Evolutionary conservation across 352 stramenopile genomes (phyloP).

Genomic region (Phytophthora chlamydospora): DNA sequence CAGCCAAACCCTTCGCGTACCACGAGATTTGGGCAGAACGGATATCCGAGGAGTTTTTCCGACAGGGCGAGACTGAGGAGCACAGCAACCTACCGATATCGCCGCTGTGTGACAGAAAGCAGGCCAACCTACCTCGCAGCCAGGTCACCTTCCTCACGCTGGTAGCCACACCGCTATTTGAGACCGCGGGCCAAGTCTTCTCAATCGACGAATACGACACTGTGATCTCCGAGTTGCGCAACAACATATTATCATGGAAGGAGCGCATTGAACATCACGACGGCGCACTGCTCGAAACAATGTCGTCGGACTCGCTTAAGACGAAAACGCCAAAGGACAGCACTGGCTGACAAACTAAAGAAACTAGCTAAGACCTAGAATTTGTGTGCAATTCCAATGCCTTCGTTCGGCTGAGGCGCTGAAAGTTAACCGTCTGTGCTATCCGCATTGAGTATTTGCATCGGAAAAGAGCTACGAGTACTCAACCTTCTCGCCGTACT

Average conservation of each 20-base stretch:
- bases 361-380: conserved; percentile 6
- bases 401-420: not conserved
- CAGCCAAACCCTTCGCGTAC: conserved; percentile 66
- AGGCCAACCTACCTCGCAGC: conserved; percentile 67
- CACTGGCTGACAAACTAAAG: not conserved
- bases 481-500: conserved; percentile 69
- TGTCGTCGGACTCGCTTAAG: conserved; percentile 39
- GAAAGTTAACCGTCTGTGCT: not conserved
- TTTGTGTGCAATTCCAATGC: conserved; percentile 25
- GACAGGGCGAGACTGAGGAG: conserved; percentile 68
- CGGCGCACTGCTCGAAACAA: conserved; percentile 34
- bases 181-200: conserved; percentile 62
- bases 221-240: conserved; percentile 56
- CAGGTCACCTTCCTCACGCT: conserved; percentile 73
- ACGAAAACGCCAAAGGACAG: conserved; percentile 13
- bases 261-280: conserved; percentile 40
- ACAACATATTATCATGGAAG: conserved; percentile 62
- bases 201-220: conserved; percentile 63
- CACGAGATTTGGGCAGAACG: conserved; percentile 66
- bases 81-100: conserved; percentile 58
- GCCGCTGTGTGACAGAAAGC: conserved; percentile 60
- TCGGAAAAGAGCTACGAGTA: conserved; percentile 24
- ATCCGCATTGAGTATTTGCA: not conserved
- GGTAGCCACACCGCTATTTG: conserved; percentile 66
- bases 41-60: conserved; percentile 76